Conservation (phyloP, 352 stramenopile species). For the Nothophytophthora sp. region DNA sequence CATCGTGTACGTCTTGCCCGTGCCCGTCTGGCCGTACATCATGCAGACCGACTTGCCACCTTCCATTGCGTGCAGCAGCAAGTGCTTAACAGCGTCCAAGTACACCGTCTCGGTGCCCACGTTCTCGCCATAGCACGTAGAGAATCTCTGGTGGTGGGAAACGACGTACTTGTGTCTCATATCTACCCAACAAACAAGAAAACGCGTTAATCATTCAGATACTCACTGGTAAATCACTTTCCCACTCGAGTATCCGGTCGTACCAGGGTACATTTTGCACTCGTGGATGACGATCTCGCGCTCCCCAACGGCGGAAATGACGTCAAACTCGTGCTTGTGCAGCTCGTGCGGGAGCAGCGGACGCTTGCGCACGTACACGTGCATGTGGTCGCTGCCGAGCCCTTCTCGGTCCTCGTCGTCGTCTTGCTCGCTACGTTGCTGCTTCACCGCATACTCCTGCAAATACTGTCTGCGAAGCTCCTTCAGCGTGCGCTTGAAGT, state of each 20-base stretch:
- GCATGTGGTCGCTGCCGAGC: constrained; percentile 56
- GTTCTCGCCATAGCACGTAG: constrained; percentile 74
- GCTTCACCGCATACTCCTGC: constrained; percentile 12
- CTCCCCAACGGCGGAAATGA: constrained; percentile 68
- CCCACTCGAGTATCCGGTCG: too few species aligned
- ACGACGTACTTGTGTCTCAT: constrained; percentile 91
- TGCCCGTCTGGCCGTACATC: constrained; percentile 78
- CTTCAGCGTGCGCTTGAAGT: constrained; percentile 51
- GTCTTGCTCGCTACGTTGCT: neutral
- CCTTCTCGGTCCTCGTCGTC: constrained; percentile 1
- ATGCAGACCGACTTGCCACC: constrained; percentile 79
- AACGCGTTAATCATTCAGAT: neutral
- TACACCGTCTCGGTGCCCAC: constrained; percentile 82
- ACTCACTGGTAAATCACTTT: too few species aligned
- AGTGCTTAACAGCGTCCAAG: constrained; percentile 53
- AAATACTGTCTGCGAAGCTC: constrained; percentile 50
- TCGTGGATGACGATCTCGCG: constrained; percentile 85
- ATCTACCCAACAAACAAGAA: constrained; percentile 32
- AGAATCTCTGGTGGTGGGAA: constrained; percentile 72
- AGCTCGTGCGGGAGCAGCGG: constrained; percentile 87
- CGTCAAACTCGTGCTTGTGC: constrained; percentile 86
- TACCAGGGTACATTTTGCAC: constrained; percentile 87
- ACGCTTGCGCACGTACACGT: constrained; percentile 88
- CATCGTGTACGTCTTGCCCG: constrained; percentile 87
- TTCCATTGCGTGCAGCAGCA: constrained; percentile 69